Base-by-base conservation (phyloP, 2,329 filamentous ascomycete species). In the Cercospora sp. region DNA sequence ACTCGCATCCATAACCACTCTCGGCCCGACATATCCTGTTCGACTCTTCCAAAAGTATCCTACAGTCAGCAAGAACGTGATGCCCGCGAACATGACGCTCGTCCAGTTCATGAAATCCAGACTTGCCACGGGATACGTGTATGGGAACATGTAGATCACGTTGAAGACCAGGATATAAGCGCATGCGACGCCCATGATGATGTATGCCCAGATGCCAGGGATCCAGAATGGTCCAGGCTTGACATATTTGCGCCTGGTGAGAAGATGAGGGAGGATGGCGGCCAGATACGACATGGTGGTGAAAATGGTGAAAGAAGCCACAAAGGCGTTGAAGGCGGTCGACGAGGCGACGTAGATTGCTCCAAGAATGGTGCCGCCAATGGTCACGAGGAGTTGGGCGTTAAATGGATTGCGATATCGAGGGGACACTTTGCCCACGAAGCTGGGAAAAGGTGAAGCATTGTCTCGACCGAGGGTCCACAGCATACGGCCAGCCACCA, bases 261-360 rank as follows among this genome's bases (percentile, higher is more conserved):
- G 69, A 37, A 83, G 68, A 62, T 84, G 79, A 9, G 82, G 82
- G 1, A 91, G 77, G 64, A 92, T 88, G 6, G 88, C 87, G 0
- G 87, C 86, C 2, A 90, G 80, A 75, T 89, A 91, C 0, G 86
- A 89, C 9, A 85, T 74, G 0, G 84, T 84, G 3, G 81, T 80
- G 0, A 89, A 80, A 13, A 88, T 82, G 63, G 87, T 83, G 75
- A 87, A 89, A 0, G 82, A 85, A 9, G 67, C 87, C 7, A 91
- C 85, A 28, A 91, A 86, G 0, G 89, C 89, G 51, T 86, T 85
- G 79, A 91, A 92, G 0, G 90, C 90, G 0, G 88, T 89, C 0
- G 82, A 85, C 68, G 83, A 88, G n/a, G 86, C 89, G 1, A 91
- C 84, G 71, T 90, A 91, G 55, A 91, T 88, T 51, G 82, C 83